A percentile compares a stretch with the other conserved stretches of the same genome.
Evolutionary conservation across 2,329 filamentous ascomycete species (phyloP).

Genomic region (Pseudogymnoascus sp.): DNA sequence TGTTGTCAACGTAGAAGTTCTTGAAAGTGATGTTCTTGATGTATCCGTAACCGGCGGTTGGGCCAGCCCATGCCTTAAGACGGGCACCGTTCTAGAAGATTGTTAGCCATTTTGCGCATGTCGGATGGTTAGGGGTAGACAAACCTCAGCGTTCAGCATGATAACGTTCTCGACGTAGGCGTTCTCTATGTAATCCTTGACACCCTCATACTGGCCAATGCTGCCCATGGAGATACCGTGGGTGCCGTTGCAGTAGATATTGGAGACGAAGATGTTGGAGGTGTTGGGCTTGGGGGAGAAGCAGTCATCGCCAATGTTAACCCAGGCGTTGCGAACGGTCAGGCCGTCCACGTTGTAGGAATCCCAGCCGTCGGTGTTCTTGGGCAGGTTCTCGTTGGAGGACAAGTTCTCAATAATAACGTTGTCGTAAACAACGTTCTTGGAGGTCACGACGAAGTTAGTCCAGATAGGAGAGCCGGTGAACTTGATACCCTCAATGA

Average conservation of each 20-base stretch:
- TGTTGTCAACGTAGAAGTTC: slow-evolving; percentile 51
- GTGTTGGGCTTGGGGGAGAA: slow-evolving; percentile 55
- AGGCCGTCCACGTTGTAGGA: slow-evolving; percentile 48
- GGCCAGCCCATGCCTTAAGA: slow-evolving; percentile 54
- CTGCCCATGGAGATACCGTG: slow-evolving; percentile 51
- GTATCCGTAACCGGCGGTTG: slow-evolving; percentile 49
- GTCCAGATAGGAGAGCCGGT: slow-evolving; percentile 57
- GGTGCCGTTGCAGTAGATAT: slow-evolving; percentile 52
- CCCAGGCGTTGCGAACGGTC: slow-evolving; percentile 40
- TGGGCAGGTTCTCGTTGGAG: slow-evolving; percentile 41
- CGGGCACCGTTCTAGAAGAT: slow-evolving; percentile 45
- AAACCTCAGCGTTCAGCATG: slow-evolving; percentile 40
- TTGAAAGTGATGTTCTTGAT: slow-evolving; percentile 56
- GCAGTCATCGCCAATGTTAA: slow-evolving; percentile 52
- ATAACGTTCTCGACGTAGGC: slow-evolving; percentile 53
- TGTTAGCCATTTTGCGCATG: neutral
- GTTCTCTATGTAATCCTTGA: slow-evolving; percentile 47
- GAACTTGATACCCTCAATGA: slow-evolving; percentile 49
- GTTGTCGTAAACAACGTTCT: slow-evolving; percentile 46
- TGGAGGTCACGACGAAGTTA: slow-evolving; percentile 50
- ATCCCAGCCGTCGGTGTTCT: slow-evolving; percentile 58
- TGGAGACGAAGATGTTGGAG: slow-evolving; percentile 48
- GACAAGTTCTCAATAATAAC: slow-evolving; percentile 47
- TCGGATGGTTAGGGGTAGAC: neutral
- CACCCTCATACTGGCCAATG: slow-evolving; percentile 48